phyloP scores from a whole-genome alignment of 2,329 filamentous ascomycete genomes.

The Phialophora verrucosa region DNA sequence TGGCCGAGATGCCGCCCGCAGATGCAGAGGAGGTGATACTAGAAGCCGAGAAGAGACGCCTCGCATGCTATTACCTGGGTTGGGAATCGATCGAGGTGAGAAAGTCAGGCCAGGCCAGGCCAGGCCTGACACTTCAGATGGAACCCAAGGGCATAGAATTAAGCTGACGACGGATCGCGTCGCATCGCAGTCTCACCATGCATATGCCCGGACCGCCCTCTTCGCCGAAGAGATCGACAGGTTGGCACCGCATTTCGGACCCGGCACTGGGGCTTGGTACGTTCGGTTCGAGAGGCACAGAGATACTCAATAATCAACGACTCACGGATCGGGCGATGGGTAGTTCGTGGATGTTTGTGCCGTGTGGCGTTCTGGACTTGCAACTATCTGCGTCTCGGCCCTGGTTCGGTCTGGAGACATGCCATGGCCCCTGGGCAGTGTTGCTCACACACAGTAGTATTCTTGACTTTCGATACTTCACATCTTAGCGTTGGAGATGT shows the following conservation, averaged over 20 bases:
- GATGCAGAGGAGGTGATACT: background rate
- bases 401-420: too few species aligned
- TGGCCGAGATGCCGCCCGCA: background rate
- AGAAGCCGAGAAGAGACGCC: constrained; percentile 3
- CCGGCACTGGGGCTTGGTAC: constrained; percentile 26
- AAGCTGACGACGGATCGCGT: background rate
- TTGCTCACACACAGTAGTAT: too few species aligned
- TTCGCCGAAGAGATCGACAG: constrained; percentile 27
- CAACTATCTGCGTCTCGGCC: too few species aligned
- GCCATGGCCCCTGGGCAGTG: too few species aligned
- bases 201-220: constrained; percentile 11
- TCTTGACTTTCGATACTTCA: too few species aligned
- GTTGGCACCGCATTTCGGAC: constrained; percentile 22
- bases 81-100: constrained; percentile 28
- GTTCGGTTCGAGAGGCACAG: constrained; percentile 17
- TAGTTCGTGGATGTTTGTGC: too few species aligned
- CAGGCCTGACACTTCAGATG: background rate
- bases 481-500: too few species aligned
- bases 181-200: constrained; percentile 18
- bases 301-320: too few species aligned
- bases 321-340: too few species aligned
- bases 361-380: too few species aligned
- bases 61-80: constrained; percentile 22
- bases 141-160: too few species aligned
- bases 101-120: too few species aligned